Evolutionary conservation across 2,329 filamentous ascomycete species (phyloP).

Genomic region (Fusarium citri): DNA sequence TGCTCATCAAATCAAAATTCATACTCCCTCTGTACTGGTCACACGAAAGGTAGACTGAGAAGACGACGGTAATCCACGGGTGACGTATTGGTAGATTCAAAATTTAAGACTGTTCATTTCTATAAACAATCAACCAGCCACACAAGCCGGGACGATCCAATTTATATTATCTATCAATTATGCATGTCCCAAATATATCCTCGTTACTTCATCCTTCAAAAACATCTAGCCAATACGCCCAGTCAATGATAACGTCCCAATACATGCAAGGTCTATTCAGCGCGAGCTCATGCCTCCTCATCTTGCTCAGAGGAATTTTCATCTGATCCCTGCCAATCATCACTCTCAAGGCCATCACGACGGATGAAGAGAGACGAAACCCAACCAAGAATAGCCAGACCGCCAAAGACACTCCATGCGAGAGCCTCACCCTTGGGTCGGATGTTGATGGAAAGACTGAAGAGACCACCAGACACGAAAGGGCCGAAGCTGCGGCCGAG

Average conservation of each 20-base stretch:
- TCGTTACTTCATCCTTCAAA: constrained; percentile 14
- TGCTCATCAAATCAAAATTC: too few species aligned
- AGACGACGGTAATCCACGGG: too few species aligned
- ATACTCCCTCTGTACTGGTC: too few species aligned
- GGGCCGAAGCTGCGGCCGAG: constrained; percentile 90
- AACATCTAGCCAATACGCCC: constrained; percentile 1
- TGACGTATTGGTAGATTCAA: too few species aligned
- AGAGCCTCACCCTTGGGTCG: constrained; percentile 84
- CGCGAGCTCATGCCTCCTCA: constrained; percentile 8
- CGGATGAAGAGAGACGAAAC: constrained; percentile 81
- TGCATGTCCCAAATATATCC: not conserved
- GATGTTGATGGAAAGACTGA: constrained; percentile 80
- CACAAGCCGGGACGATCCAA: not conserved
- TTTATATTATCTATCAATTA: constrained; percentile 14
- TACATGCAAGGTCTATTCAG: constrained; percentile 14
- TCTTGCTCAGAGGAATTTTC: constrained; percentile 19
- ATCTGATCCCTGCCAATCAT: constrained; percentile 59
- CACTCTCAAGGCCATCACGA: constrained; percentile 70
- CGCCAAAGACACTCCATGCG: constrained; percentile 89
- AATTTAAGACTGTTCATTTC: not conserved
- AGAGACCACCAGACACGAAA: constrained; percentile 87
- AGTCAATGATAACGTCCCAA: not conserved
- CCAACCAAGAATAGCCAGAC: constrained; percentile 84
- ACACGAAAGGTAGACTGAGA: too few species aligned
- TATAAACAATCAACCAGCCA: not conserved